Percentiles rank a stretch among this genome's conserved stretches.
phyloP scores from a whole-genome alignment of 1,284 basidiomycete species.

The Trichosporon coremiiforme region DNA sequence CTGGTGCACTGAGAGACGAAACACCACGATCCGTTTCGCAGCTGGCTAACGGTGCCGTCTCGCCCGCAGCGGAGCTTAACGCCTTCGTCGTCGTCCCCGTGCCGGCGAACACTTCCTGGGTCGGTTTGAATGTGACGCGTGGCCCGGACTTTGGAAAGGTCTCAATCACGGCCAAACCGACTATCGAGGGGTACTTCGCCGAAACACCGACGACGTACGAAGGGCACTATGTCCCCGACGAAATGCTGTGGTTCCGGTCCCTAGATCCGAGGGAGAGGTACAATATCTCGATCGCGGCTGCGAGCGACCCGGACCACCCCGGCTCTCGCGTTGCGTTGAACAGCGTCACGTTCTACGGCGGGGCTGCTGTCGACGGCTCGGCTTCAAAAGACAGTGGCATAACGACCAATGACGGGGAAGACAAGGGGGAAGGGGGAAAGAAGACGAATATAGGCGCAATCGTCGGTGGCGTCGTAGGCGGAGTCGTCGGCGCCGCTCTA shows the following conservation, averaged over 20 bases:
- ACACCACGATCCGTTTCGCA: not conserved
- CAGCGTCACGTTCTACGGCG: not conserved
- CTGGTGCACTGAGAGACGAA: not conserved
- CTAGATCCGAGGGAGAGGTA: not conserved
- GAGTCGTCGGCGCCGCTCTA: not conserved
- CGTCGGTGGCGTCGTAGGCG: not conserved
- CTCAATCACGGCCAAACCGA: not conserved
- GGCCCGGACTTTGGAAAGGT: not conserved
- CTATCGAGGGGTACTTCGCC: not conserved
- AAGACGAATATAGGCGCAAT: slow-evolving; percentile 7
- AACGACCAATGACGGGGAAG: too few species aligned
- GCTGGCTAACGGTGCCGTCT: not conserved
- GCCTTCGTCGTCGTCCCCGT: not conserved
- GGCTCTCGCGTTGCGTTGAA: not conserved
- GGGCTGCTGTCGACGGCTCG: not conserved
- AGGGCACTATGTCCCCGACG: not conserved
- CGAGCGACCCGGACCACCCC: not conserved
- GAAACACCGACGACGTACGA: not conserved
- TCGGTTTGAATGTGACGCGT: not conserved
- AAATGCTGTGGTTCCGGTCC: slow-evolving; percentile 5
- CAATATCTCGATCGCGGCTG: not conserved
- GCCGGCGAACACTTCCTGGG: slow-evolving; percentile 15
- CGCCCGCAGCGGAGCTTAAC: not conserved
- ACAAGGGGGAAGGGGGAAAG: not conserved
- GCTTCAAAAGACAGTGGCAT: too few species aligned